Conservation (phyloP, 2,329 filamentous ascomycete species). For the Exophiala lecanii-corni region DNA sequence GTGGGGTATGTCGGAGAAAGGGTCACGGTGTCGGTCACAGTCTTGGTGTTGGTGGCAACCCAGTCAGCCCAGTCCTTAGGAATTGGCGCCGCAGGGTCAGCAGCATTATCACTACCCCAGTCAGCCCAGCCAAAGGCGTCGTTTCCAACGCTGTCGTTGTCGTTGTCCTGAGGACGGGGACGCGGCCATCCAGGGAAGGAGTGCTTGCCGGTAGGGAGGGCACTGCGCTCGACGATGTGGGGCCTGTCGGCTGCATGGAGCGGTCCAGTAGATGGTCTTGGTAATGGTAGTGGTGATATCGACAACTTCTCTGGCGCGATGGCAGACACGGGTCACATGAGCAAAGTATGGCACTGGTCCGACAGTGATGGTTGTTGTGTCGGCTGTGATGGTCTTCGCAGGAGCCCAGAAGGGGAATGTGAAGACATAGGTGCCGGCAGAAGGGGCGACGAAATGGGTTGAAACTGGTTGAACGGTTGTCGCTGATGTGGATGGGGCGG, state of each 20-base stretch:
- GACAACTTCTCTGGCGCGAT: conserved; percentile 13
- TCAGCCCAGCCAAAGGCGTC: conserved; percentile 10
- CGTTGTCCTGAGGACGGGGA: neutral
- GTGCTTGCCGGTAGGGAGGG: conserved; percentile 14
- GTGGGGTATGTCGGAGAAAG: conserved; percentile 5
- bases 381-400: conserved; percentile 7
- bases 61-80: conserved; percentile 10
- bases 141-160: neutral
- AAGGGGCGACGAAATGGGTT: conserved; percentile 14
- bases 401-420: conserved; percentile 20
- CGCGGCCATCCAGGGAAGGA: conserved; percentile 5
- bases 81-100: conserved; percentile 7
- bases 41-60: conserved; percentile 4
- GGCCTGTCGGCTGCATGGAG: conserved; percentile 14
- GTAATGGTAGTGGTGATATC: conserved; percentile 23
- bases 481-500: conserved; percentile 11
- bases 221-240: conserved; percentile 9
- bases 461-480: conserved; percentile 8
- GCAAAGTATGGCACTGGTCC: conserved; percentile 18
- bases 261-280: conserved; percentile 18
- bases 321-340: conserved; percentile 14
- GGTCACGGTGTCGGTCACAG: conserved; percentile 5
- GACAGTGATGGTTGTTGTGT: conserved; percentile 17
- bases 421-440: conserved; percentile 19
- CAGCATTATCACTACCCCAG: conserved; percentile 14